Conservation (phyloP, 495 filamentous ascomycete genomes). For the Pyronema omphalodes region DNA sequence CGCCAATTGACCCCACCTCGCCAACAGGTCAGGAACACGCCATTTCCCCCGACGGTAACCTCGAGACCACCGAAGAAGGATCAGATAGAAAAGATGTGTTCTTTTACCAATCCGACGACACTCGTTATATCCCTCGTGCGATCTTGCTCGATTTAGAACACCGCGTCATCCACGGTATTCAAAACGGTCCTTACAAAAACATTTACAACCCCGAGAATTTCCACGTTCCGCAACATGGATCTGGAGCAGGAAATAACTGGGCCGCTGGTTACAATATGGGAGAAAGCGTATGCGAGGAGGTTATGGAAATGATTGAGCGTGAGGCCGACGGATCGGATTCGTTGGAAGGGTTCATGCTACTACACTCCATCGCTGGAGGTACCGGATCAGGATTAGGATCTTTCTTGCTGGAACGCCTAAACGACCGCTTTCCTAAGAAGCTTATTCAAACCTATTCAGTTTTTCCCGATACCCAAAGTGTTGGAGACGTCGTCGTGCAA, state of each 20-base stretch:
- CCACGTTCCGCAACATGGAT: constrained; percentile 76
- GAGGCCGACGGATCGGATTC: constrained; percentile 97
- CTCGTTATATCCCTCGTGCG: constrained; percentile 88
- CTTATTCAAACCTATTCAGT: constrained; percentile 98
- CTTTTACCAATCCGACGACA: constrained; percentile 98
- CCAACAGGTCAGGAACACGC: constrained; percentile 65
- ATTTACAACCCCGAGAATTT: constrained; percentile 99
- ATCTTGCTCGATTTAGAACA: constrained; percentile 93
- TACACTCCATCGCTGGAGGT: constrained; percentile 93
- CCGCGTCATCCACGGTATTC: constrained; percentile 77
- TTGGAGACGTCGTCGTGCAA: constrained; percentile 83
- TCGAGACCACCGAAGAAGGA: constrained; percentile 89
- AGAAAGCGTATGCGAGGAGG: constrained; percentile 81
- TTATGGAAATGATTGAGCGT: constrained; percentile 98
- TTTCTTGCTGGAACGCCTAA: constrained; percentile 87
- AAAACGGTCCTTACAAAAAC: constrained; percentile 81
- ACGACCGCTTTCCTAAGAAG: constrained; percentile 96
- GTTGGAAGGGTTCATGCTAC: constrained; percentile 91
- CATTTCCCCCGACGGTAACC: constrained; percentile 89
- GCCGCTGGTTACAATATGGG: constrained; percentile 86
- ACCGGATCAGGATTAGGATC: constrained; percentile 89
- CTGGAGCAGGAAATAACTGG: constrained; percentile 95
- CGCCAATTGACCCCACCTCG: constrained; percentile 6
- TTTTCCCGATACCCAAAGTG: constrained; percentile 75
- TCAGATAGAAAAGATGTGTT: constrained; percentile 94